Percentiles rank a stretch among this genome's conserved stretches.
phyloP scores from a whole-genome alignment of 1,284 basidiomycete species.

The Trichosporon sp. region DNA sequence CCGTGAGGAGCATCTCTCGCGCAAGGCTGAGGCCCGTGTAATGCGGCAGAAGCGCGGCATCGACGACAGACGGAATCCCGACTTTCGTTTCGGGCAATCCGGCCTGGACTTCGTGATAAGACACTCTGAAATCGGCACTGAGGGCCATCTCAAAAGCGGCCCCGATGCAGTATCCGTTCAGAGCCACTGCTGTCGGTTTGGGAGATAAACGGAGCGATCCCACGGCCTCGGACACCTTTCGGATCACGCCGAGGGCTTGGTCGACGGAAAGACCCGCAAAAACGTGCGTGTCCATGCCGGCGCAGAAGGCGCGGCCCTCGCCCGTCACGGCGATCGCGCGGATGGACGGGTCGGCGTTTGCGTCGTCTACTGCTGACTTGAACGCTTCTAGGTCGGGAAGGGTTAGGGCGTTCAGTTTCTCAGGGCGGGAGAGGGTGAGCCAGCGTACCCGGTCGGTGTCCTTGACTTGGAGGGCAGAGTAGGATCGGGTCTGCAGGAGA shows the following conservation, averaged over 20 bases:
- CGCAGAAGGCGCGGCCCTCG: conserved; percentile 25
- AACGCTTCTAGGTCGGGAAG: conserved; percentile 27
- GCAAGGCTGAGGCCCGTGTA: conserved; percentile 28
- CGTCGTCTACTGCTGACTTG: conserved; percentile 22
- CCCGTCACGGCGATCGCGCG: conserved; percentile 31
- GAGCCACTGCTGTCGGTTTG: conserved; percentile 30
- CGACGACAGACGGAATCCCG: conserved; percentile 30
- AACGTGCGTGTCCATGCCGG: conserved; percentile 32
- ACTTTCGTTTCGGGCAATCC: conserved; percentile 34
- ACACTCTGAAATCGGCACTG: conserved; percentile 29
- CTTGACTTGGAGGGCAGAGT: conserved; percentile 20
- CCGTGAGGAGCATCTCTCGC: conserved; percentile 31
- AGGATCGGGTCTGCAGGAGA: neutral
- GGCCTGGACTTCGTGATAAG: conserved; percentile 9
- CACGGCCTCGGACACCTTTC: conserved; percentile 25
- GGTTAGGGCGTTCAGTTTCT: conserved; percentile 28
- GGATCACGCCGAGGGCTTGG: conserved; percentile 22
- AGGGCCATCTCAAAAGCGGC: conserved; percentile 35
- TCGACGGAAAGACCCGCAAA: conserved; percentile 23
- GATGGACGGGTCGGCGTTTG: conserved; percentile 17
- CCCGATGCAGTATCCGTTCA: conserved; percentile 30
- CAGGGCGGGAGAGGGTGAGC: conserved; percentile 29
- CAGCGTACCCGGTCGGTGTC: conserved; percentile 26
- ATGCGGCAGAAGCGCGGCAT: conserved; percentile 29
- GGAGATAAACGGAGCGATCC: conserved; percentile 27